Conservation (phyloP, 257 asterid species). For the Ehretia macrophylla region DNA sequence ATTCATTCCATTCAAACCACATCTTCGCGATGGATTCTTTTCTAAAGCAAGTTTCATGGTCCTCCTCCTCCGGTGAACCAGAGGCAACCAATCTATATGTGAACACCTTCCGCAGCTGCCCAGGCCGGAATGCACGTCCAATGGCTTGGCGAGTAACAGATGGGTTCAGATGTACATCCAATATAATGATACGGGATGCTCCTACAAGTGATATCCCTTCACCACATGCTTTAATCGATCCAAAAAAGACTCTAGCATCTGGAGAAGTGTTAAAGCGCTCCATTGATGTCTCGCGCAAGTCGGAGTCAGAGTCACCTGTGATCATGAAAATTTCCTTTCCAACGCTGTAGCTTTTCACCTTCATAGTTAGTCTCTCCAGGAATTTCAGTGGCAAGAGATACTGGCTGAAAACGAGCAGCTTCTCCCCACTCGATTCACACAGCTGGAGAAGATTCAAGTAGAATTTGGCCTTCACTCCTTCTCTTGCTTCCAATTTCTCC, state of each 20-base stretch:
- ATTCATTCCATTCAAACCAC: conserved; percentile 21
- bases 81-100: conserved; percentile 55
- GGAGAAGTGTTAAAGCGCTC: conserved; percentile 59
- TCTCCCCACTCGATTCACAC: conserved; percentile 72
- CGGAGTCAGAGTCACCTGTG: conserved; percentile 76
- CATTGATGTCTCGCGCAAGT: conserved; percentile 59
- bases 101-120: conserved; percentile 60
- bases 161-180: conserved; percentile 72
- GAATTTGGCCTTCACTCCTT: conserved; percentile 80
- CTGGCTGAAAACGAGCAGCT: conserved; percentile 79
- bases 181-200: conserved; percentile 62
- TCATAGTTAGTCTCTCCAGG: conserved; percentile 70
- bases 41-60: conserved; percentile 43
- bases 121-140: conserved; percentile 83
- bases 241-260: conserved; percentile 77
- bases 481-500: conserved; percentile 48
- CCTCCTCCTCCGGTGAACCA: conserved; percentile 70
- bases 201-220: conserved; percentile 88
- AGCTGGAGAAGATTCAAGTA: conserved; percentile 71
- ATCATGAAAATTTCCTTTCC: conserved; percentile 87
- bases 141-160: conserved; percentile 80
- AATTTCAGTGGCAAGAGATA: conserved; percentile 77
- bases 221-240: conserved; percentile 90
- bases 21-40: conserved; percentile 18
- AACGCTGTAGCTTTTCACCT: conserved; percentile 50